Percentiles rank a stretch among this genome's conserved stretches.
These are phyloP conservation scores for Prinsepia uniflora DNA, from an alignment of 306 rosid genomes.

Conservation along the genomic window DNA sequence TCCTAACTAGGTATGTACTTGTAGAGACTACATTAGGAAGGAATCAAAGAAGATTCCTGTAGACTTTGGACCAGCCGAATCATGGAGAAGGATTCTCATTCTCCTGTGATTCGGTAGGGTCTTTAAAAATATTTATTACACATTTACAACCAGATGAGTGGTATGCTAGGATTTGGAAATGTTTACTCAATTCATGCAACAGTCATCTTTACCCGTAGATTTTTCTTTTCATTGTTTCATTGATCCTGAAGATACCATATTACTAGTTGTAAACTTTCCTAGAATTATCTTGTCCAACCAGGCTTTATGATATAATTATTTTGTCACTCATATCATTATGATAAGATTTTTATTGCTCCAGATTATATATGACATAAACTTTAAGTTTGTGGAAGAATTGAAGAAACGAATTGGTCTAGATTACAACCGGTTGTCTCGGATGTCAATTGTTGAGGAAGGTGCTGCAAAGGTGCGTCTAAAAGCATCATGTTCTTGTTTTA, in stretches of 20 bases:
- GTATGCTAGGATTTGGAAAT: neutral
- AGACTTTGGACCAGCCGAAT: too few species aligned
- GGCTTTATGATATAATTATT: neutral
- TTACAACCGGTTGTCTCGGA: constrained; percentile 53
- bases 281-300: neutral
- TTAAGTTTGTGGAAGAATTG: constrained; percentile 54
- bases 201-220: neutral
- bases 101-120: too few species aligned
- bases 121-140: too few species aligned
- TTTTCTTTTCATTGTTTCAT: neutral
- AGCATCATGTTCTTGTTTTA: neutral
- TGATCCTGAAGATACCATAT: neutral
- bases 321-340: constrained; percentile 16
- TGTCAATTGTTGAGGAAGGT: constrained; percentile 76
- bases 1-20: too few species aligned
- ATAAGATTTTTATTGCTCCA: constrained; percentile 22
- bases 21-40: too few species aligned
- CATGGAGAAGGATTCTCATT: too few species aligned
- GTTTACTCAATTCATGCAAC: neutral
- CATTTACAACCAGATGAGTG: neutral
- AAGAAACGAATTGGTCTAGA: constrained; percentile 70
- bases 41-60: too few species aligned
- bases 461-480: constrained; percentile 49
- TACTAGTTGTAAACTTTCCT: neutral
- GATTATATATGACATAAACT: constrained; percentile 64